Evolutionary conservation across 805 yeast species (phyloP), one percentile per base, ranked within the genome.

Genomic region (Candida odintsovae): DNA sequence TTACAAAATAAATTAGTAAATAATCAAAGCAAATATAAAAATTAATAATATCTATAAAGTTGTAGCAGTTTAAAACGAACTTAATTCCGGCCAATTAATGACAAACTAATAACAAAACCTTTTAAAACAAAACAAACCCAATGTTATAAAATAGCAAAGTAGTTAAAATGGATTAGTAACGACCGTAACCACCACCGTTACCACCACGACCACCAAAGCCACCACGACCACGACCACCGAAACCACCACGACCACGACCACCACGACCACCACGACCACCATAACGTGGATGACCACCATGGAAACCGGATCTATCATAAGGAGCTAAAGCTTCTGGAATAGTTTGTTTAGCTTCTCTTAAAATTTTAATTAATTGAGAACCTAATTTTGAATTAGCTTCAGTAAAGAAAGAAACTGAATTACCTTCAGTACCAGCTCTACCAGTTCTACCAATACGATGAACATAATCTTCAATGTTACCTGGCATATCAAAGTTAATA

Each of bases 381-480:
- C 98, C 97, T 70, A 90, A 79, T 72, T 85, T 81, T 59, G 88
- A 74, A 76, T 90, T 88, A 55, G 76, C 90, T 54, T 81, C 86
- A 49, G 97, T 89, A 79, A 94, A 94, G 68, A 92, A 81, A 9
- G 98, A 88, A 56, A 90, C 80, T 46, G 99, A 97, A 52, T 94
- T 90, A 78, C 99, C 99, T 52, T 77, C 76, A 52, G 90, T 83
- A 68, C 98, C 98, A 57, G 97, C 99, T 80, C 99, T 89, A 68
- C 99, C 99, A 55, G 99, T 59, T 56, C 63, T 90, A 70, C 99
- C 99, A 65, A 92, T 94, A 75, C 99, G 83, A 70, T 92, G 99
- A 53, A 92, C 97, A 68, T 92, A 92, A 74, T 94, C 98, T 77
- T 94, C 99, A 65, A 90, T 88, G 73, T 92, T 92, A 70, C 88